Conservation (phyloP, 495 filamentous ascomycete species). For the Xylaria scruposa region DNA sequence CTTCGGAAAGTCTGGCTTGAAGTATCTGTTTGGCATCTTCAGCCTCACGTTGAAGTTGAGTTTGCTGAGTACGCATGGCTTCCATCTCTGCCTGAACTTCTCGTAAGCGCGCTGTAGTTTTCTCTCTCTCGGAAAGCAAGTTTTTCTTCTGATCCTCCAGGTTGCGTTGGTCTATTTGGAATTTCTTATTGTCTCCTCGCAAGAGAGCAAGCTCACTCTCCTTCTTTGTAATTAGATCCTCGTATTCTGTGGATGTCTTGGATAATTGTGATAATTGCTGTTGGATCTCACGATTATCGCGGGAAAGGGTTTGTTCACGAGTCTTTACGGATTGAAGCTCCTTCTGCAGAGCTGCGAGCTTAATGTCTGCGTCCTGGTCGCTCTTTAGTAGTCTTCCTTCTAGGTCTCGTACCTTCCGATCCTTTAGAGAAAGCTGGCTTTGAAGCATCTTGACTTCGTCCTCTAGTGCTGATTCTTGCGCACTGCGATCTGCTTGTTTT, state of each 20-base stretch:
- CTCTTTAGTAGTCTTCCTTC: slow-evolving; percentile 83
- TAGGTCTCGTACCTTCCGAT: slow-evolving; percentile 87
- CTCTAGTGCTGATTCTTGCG: slow-evolving; percentile 72
- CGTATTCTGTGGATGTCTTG: slow-evolving; percentile 89
- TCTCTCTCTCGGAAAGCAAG: slow-evolving; percentile 77
- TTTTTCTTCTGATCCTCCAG: slow-evolving; percentile 77
- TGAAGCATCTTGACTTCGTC: slow-evolving; percentile 90
- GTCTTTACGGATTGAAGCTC: slow-evolving; percentile 74
- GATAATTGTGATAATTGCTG: slow-evolving; percentile 88
- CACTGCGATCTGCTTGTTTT: slow-evolving; percentile 70
- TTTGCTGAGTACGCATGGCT: slow-evolving; percentile 81
- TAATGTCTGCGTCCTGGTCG: slow-evolving; percentile 90
- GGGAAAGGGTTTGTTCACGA: slow-evolving; percentile 75
- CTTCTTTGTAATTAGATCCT: slow-evolving; percentile 89
- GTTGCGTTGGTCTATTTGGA: slow-evolving; percentile 74
- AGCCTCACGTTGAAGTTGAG: slow-evolving; percentile 84
- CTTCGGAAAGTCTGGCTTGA: slow-evolving; percentile 86
- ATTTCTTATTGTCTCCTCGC: slow-evolving; percentile 79
- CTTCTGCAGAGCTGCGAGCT: slow-evolving; percentile 80
- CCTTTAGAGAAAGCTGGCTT: slow-evolving; percentile 87
- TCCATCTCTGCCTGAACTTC: slow-evolving; percentile 88
- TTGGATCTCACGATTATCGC: slow-evolving; percentile 83
- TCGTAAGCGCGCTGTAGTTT: slow-evolving; percentile 75
- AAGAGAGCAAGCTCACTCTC: slow-evolving; percentile 91
- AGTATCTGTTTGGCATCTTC: slow-evolving; percentile 86